Percentiles rank a stretch among this genome's conserved stretches.
Conservation (phyloP, 208 protist genomes). For the Leishmania tarentolae region DNA sequence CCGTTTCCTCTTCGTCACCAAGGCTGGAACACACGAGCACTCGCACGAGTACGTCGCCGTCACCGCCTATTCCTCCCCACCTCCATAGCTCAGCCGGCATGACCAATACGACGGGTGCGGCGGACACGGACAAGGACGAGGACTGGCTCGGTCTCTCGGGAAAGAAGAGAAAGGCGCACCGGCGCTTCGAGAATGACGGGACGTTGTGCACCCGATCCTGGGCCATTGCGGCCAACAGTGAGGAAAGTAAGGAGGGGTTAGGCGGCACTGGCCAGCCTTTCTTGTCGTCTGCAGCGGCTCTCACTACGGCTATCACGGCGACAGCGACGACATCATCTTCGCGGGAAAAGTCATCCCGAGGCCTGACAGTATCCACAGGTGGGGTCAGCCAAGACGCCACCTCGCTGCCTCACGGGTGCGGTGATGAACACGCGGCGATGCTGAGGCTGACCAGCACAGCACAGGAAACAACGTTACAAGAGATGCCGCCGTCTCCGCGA, state of each 20-base stretch:
- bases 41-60: conserved; percentile 6
- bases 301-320: not conserved
- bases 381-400: conserved; percentile 11
- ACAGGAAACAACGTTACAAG: not conserved
- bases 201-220: conserved; percentile 23
- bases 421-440: conserved; percentile 7
- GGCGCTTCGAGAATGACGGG: conserved; percentile 16
- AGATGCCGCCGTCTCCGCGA: not conserved
- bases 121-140: not conserved
- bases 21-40: not conserved
- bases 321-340: conserved; percentile 12
- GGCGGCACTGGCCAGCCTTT: not conserved
- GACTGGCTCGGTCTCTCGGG: not conserved
- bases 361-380: conserved; percentile 17
- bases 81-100: not conserved
- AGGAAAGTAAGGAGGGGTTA: not conserved
- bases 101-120: not conserved
- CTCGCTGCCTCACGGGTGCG: conserved; percentile 13
- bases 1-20: not conserved
- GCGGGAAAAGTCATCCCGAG: conserved; percentile 25
- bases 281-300: not conserved
- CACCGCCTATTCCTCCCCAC: conserved; percentile 1
- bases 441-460: not conserved
- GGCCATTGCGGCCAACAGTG: not conserved
- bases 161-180: not conserved